These are phyloP conservation scores for Mucor irregularis DNA, from an alignment of 371 early-diverging fungal genomes.

Conservation along the genomic window DNA sequence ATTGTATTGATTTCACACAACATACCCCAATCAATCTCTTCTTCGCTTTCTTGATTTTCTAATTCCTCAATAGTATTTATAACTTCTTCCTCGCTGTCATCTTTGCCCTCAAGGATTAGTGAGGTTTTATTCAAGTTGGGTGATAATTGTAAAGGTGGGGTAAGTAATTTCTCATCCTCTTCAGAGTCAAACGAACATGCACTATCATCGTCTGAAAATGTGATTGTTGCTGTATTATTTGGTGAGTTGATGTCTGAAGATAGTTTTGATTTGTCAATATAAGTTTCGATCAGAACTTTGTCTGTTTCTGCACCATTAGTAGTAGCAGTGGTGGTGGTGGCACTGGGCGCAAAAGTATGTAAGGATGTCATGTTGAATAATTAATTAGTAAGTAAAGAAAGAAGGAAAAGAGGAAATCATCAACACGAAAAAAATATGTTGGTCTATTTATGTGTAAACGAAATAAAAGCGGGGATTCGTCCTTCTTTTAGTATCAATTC, in stretches of 20 bases:
- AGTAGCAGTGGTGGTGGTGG: not conserved
- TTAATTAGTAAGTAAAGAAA: not conserved
- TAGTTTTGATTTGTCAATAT: not conserved
- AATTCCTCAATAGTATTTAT: not conserved
- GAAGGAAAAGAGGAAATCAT: not conserved
- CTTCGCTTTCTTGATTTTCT: slow-evolving; percentile 9
- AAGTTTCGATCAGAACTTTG: not conserved
- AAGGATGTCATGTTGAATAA: not conserved
- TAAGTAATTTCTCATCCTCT: slow-evolving; percentile 20
- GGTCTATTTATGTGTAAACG: slow-evolving; percentile 5
- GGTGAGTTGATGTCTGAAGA: not conserved
- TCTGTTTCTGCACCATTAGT: not conserved
- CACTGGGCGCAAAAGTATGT: not conserved
- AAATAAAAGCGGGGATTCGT: slow-evolving; percentile 4
- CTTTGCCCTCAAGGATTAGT: not conserved
- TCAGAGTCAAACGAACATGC: slow-evolving; percentile 25
- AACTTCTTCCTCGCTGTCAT: not conserved
- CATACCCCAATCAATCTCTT: slow-evolving; percentile 76
- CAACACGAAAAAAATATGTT: not conserved
- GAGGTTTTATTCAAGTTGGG: not conserved
- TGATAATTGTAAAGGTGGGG: slow-evolving; percentile 12
- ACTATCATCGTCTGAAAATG: slow-evolving; percentile 27
- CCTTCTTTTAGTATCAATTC: slow-evolving; percentile 3
- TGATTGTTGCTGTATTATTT: not conserved
- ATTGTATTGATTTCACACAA: not conserved